phyloP scores from a whole-genome alignment of 306 rosid species.

The Rubus parviflorus region DNA sequence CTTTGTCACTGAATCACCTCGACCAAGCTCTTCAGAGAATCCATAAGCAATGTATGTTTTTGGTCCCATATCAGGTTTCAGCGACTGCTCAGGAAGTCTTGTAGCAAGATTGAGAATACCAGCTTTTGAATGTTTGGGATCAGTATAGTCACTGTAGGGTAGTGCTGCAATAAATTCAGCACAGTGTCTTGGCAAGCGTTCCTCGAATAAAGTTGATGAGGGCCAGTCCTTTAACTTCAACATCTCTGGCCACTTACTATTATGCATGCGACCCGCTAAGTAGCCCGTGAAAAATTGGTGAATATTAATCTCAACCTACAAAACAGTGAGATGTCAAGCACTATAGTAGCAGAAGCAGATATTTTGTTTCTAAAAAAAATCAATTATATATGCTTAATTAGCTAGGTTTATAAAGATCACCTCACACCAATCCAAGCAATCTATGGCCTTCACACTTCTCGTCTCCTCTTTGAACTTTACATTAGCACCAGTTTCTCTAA shows the following conservation, averaged over 20 bases:
- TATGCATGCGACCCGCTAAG: slow-evolving; percentile 39
- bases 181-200: slow-evolving; percentile 47
- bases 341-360: not conserved
- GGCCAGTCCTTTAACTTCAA: slow-evolving; percentile 55
- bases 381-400: not conserved
- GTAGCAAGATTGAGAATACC: slow-evolving; percentile 44
- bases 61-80: slow-evolving; percentile 50
- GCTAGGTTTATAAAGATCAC: slow-evolving; percentile 22
- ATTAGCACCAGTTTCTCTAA: slow-evolving; percentile 42
- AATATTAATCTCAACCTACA: slow-evolving; percentile 45
- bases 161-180: slow-evolving; percentile 44
- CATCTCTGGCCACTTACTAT: slow-evolving; percentile 43
- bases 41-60: slow-evolving; percentile 49
- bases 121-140: slow-evolving; percentile 38
- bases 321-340: slow-evolving; percentile 12
- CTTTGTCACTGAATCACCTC: slow-evolving; percentile 50
- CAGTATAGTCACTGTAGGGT: slow-evolving; percentile 43
- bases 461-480: slow-evolving; percentile 50
- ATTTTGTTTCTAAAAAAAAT: not conserved
- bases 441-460: slow-evolving; percentile 38
- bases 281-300: slow-evolving; percentile 43
- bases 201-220: slow-evolving; percentile 41
- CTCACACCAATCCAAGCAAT: slow-evolving; percentile 54
- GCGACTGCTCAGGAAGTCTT: slow-evolving; percentile 35
- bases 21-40: slow-evolving; percentile 39